These are phyloP conservation scores for Pseudogymnoascus sp. DNA, from an alignment of 2,329 filamentous ascomycete genomes.

Conservation along the genomic window DNA sequence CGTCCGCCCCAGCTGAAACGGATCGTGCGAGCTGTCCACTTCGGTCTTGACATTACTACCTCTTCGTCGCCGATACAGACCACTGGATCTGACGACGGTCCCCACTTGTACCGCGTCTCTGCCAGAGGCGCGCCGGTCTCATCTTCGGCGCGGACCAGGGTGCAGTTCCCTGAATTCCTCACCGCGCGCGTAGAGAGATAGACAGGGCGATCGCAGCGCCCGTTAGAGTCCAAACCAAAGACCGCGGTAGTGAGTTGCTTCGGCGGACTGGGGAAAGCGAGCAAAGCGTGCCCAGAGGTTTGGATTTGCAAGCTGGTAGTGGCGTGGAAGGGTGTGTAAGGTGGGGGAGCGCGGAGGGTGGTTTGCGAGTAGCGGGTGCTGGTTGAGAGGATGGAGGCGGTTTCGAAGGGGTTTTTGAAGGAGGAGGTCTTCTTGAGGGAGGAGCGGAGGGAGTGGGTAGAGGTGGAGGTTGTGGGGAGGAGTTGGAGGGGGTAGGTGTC, in stretches of 20 bases:
- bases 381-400: background rate
- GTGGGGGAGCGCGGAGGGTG: slow-evolving; percentile 3
- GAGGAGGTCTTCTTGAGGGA: background rate
- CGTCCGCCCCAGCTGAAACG: slow-evolving; percentile 41
- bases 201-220: slow-evolving; percentile 34
- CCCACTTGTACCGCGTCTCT: slow-evolving; percentile 44
- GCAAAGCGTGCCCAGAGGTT: slow-evolving; percentile 36
- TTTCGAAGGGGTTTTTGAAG: slow-evolving; percentile 1
- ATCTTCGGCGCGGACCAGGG: slow-evolving; percentile 40
- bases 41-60: slow-evolving; percentile 26
- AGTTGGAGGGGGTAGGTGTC: background rate
- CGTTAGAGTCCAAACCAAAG: slow-evolving; percentile 33
- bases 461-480: background rate
- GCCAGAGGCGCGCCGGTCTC: slow-evolving; percentile 34
- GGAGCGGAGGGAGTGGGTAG: background rate
- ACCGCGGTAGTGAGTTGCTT: slow-evolving; percentile 33
- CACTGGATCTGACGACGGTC: background rate
- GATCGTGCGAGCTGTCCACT: slow-evolving; percentile 40
- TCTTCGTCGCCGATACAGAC: background rate
- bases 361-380: background rate
- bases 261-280: slow-evolving; percentile 24
- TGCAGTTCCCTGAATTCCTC: slow-evolving; percentile 41
- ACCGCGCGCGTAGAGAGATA: slow-evolving; percentile 47
- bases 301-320: slow-evolving; percentile 44
- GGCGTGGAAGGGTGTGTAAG: slow-evolving; percentile 32